Conservation (phyloP, 148 eudicot genomes). For the Cornus kousa region DNA sequence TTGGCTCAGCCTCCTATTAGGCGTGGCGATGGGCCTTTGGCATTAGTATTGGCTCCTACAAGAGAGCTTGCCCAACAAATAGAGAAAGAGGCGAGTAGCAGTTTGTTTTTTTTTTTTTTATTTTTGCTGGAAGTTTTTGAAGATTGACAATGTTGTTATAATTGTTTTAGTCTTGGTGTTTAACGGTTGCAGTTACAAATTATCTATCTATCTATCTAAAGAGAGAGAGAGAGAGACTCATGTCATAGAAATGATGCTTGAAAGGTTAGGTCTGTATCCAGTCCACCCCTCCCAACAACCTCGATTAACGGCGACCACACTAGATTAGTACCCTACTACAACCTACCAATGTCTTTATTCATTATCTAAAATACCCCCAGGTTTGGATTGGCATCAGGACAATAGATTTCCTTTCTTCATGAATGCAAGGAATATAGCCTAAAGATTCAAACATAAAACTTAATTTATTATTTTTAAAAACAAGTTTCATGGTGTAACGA, state of each 20-base stretch:
- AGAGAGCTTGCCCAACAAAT: conserved; percentile 64
- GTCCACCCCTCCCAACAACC: too few species aligned
- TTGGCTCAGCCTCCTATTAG: conserved; percentile 45
- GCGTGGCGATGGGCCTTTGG: conserved; percentile 63
- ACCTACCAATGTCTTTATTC: not conserved
- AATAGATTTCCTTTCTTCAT: not conserved
- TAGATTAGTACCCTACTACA: not conserved
- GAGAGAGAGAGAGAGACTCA: not conserved
- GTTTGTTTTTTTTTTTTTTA: too few species aligned
- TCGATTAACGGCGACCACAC: too few species aligned
- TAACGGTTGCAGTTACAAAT: not conserved
- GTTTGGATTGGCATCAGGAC: not conserved
- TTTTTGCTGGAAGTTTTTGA: not conserved
- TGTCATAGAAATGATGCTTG: not conserved
- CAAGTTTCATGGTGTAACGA: too few species aligned
- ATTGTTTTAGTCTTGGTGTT: conserved; percentile 3
- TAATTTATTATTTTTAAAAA: too few species aligned
- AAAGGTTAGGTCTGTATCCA: too few species aligned
- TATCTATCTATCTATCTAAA: not conserved
- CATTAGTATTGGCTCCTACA: conserved; percentile 55
- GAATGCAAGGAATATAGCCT: not conserved
- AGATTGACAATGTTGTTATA: not conserved
- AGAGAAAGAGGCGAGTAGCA: conserved; percentile 43
- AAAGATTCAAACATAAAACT: not conserved
- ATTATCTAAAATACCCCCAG: not conserved